Evolutionary conservation across 2,329 filamentous ascomycete genomes (phyloP), one percentile per base, ranked within the genome.

Genomic region (Colletotrichum sp.): DNA sequence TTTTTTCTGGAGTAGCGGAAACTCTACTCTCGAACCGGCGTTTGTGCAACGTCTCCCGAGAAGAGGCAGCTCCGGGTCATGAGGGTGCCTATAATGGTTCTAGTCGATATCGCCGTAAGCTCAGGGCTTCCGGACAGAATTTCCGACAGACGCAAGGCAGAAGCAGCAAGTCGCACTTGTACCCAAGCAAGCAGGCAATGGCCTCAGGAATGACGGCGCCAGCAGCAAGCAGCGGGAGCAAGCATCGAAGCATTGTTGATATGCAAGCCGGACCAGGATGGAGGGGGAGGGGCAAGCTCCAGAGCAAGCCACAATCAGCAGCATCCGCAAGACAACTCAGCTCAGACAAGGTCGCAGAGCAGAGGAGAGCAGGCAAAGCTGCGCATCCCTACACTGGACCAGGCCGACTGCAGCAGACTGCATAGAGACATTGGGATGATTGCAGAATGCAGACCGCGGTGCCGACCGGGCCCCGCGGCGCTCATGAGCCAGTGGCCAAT

Each of bases 371-470:
- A 59, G 32, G 48, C 34, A 43, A 69, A 64, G 34, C 18, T 26
- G n/a, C 21, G 18, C 28, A 61, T 52, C 59, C 28, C 30, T 64
- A 26, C 61, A 26, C 34, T 64, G 32, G 14, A 39, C 32, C 57
- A 61, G 18, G 64, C 57, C 70, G 70, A 68, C 73, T 52, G 70
- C 70, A 61, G 74, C 43, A 21, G 68, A 75, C 72, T 61, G 70
- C 70, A 55, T 48, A 67, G 43, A 48, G 34, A 55, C 60, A 70
- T 61, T 59, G 28, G 68, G 72, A 73, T 69, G 74, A 73, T 74
- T 75, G 74, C 74, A 75, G 66, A 68, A 75, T 71, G 72, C 30
- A 57, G 61, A 72, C 28, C 60, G 64, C 34, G 70, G 64, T 68
- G 71, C 52, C 63, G 72, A 64, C 75, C 63, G 39, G 65, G 48